Conservation (phyloP, 208 protist species). For the Leptomonas pyrrhocoris region DNA sequence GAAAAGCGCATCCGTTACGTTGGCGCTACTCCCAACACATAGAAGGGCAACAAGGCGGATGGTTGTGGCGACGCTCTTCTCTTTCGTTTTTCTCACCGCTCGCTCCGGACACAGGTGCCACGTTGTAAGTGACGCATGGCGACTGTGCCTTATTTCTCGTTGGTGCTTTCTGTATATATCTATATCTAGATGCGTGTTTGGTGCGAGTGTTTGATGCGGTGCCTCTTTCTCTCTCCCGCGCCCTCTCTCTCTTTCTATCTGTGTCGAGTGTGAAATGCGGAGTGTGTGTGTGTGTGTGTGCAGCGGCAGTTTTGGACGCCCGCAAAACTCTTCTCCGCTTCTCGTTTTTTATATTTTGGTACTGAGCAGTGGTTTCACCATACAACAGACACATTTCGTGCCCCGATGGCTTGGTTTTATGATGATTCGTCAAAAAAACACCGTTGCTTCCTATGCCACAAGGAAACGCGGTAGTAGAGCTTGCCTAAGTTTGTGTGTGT, state of each 20-base stretch:
- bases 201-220: too few species aligned
- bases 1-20: too few species aligned
- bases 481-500: not conserved
- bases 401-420: too few species aligned
- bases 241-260: not conserved
- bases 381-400: not conserved
- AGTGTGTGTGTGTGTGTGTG: not conserved
- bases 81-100: not conserved
- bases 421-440: too few species aligned
- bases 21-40: too few species aligned
- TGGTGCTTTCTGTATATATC: not conserved
- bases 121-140: constrained; percentile 7
- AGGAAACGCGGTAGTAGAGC: not conserved
- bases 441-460: too few species aligned
- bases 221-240: not conserved
- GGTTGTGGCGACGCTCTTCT: not conserved
- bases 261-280: not conserved
- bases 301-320: not conserved
- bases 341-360: not conserved
- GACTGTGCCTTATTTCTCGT: not conserved
- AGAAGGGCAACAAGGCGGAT: too few species aligned
- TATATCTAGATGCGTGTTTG: not conserved
- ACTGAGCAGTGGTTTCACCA: too few species aligned
- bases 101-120: constrained; percentile 13
- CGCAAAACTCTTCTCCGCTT: not conserved